A percentile compares a stretch with the other conserved stretches of the same genome.
Conservation (phyloP, 352 stramenopile species). For the Phytophthora syringae region DNA sequence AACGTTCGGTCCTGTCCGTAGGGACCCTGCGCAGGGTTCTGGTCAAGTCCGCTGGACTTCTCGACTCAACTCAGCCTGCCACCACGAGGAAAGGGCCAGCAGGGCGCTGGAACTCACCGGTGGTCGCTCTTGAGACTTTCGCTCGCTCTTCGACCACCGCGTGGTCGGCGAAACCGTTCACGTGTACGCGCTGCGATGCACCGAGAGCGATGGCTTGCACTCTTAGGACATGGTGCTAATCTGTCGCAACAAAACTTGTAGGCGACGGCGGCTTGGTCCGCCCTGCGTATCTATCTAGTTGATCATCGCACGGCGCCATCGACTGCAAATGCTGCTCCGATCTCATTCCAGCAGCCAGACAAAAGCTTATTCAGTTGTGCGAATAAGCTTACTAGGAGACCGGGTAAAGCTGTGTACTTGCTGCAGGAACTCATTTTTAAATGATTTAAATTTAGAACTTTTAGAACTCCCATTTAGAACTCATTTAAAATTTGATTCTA, state of each 20-base stretch:
- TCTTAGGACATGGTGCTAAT: no score
- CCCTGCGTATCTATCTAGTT: not conserved
- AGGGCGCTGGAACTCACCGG: constrained; percentile 8
- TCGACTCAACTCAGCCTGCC: constrained; percentile 35
- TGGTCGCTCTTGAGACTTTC: constrained; percentile 28
- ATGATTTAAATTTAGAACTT: no score
- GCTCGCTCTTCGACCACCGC: not conserved
- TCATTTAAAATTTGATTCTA: no score
- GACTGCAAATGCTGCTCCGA: not conserved
- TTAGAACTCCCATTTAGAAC: no score
- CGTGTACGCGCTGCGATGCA: not conserved
- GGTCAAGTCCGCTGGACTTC: constrained; percentile 41
- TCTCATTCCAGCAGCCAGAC: not conserved
- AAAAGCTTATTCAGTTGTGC: not conserved
- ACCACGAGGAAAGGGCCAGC: constrained; percentile 26
- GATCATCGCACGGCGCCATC: not conserved
- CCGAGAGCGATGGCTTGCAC: no score
- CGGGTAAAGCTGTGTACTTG: no score
- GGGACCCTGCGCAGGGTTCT: constrained; percentile 11
- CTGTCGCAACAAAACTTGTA: not conserved
- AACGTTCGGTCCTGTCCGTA: constrained; percentile 22
- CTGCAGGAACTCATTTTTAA: no score
- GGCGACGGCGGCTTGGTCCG: not conserved
- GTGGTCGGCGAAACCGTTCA: not conserved
- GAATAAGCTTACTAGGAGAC: no score